Conservation (phyloP, 176 grass and related monocot species). For the bread wheat (Triticum aestivum) region IWGSC_CS_RefSeq_v2.1 NC_057796.1:253897221-253897720, state of each 20-base stretch:
- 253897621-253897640: not conserved
- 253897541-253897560: not conserved
- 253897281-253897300: constrained; percentile 8
- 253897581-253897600: not conserved
- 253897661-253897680: constrained; percentile 8
- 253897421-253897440: constrained; percentile 7
- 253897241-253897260: not conserved
- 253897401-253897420: not conserved
- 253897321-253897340: constrained; percentile 16
- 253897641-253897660: not conserved
- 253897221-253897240: not conserved
- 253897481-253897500: constrained; percentile 1
- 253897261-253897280: constrained; percentile 1
- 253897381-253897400: not conserved
- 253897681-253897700: not conserved
- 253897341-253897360: not conserved
- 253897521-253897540: not conserved
- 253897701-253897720: not conserved
- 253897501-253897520: not conserved
- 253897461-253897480: not conserved
- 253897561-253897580: not conserved
- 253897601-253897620: not conserved
- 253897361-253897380: constrained; percentile 5
- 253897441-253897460: constrained; percentile 1
- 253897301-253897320: not conserved